These are phyloP conservation scores for Hypomontagnella submonticulosa DNA, from an alignment of 495 filamentous ascomycete genomes.

Conservation along the genomic window DNA sequence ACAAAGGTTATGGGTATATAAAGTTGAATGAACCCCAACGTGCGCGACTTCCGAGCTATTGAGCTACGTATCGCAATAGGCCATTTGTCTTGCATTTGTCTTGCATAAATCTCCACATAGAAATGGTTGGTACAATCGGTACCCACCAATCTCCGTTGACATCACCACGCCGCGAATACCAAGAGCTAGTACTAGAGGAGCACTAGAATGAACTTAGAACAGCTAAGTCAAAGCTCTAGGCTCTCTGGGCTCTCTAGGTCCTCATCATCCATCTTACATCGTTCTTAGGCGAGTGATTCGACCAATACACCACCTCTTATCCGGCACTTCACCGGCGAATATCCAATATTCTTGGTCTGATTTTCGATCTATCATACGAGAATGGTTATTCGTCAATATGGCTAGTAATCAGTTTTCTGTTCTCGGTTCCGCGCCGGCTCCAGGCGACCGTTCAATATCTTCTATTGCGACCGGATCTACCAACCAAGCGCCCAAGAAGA, in stretches of 20 bases:
- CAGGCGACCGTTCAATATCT: conserved; percentile 25
- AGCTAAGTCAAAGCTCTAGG: conserved; percentile 7
- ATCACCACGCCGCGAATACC: conserved; percentile 29
- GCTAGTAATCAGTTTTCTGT: conserved; percentile 44
- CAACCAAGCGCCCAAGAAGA: conserved; percentile 48
- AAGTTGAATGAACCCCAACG: no score
- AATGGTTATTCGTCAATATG: conserved; percentile 37
- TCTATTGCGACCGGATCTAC: conserved; percentile 36
- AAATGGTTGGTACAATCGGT: conserved; percentile 21
- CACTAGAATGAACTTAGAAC: conserved; percentile 8
- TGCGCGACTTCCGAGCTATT: conserved; percentile 20
- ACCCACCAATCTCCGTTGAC: conserved; percentile 34
- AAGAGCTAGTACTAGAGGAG: conserved; percentile 3
- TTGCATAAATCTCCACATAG: conserved; percentile 20
- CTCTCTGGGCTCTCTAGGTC: neutral
- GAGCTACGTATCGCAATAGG: conserved; percentile 3
- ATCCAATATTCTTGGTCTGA: neutral
- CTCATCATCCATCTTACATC: neutral
- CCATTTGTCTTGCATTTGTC: conserved; percentile 10
- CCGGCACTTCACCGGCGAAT: neutral
- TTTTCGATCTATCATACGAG: neutral
- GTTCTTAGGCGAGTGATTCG: neutral
- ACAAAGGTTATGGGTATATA: no score
- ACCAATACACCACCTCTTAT: conserved; percentile 2
- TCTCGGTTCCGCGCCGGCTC: conserved; percentile 38